Percentiles rank a stretch among this genome's conserved stretches.
These are phyloP conservation scores for Fibroporia radiculosa DNA, from an alignment of 768 basidiomycete species.

Conservation along the genomic window DNA sequence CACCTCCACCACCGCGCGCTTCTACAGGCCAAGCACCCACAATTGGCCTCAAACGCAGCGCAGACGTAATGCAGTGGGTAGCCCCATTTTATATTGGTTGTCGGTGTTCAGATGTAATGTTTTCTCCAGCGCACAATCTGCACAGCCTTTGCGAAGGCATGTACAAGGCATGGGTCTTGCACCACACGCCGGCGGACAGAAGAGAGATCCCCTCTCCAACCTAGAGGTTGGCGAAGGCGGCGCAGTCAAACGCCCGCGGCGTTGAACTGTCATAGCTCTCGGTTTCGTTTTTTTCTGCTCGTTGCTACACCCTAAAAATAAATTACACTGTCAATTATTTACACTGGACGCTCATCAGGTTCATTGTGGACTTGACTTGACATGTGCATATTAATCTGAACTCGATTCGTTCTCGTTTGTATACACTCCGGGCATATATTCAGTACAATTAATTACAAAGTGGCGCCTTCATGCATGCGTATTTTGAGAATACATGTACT, in stretches of 20 bases:
- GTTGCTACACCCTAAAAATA: too few relatives aligned
- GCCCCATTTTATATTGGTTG: neutral
- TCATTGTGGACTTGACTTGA: too few relatives aligned
- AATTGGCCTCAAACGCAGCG: slow-evolving; percentile 11
- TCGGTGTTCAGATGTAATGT: neutral
- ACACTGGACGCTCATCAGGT: too few relatives aligned
- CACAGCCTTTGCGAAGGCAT: slow-evolving; percentile 3
- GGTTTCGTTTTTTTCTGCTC: neutral
- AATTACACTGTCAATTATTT: too few relatives aligned
- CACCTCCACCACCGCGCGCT: neutral
- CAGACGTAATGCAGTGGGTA: slow-evolving; percentile 16
- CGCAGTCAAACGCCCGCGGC: slow-evolving; percentile 10
- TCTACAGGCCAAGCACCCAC: neutral
- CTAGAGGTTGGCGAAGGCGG: slow-evolving; percentile 12
- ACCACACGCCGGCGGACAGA: slow-evolving; percentile 3
- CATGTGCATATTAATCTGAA: too few relatives aligned
- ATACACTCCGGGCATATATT: too few relatives aligned
- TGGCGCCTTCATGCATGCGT: too few relatives aligned
- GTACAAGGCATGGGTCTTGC: slow-evolving; percentile 15
- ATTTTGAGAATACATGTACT: too few relatives aligned
- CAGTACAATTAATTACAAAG: too few relatives aligned
- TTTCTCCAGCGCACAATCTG: slow-evolving; percentile 5
- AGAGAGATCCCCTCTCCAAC: slow-evolving; percentile 11
- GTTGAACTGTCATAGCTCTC: slow-evolving; percentile 1
- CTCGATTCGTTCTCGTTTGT: too few relatives aligned